phyloP scores from a whole-genome alignment of 768 basidiomycete species.

The Naganishia vishniacii region DNA sequence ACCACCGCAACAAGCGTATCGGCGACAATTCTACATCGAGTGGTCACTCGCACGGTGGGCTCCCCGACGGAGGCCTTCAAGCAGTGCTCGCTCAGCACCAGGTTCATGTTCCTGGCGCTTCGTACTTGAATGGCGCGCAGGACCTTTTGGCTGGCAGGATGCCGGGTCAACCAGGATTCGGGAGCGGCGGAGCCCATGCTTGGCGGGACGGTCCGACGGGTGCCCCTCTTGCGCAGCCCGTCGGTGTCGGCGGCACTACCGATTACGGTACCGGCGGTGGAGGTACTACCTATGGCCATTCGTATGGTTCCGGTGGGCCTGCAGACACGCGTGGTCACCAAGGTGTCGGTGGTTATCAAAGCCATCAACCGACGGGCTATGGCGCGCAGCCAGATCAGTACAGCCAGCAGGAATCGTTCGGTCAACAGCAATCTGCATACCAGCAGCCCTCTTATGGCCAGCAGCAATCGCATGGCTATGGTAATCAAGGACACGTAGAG shows the following conservation, averaged over 20 bases:
- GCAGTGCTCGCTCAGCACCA: constrained; percentile 43
- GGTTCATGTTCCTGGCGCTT: constrained; percentile 46
- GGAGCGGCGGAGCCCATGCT: constrained; percentile 40
- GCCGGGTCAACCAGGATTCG: constrained; percentile 48
- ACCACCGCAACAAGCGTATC: constrained; percentile 42
- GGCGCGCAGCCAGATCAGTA: constrained; percentile 3
- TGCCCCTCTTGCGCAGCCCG: constrained; percentile 12
- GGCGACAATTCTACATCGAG: constrained; percentile 34
- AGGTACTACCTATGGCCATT: constrained; percentile 13
- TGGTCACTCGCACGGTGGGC: constrained; percentile 41
- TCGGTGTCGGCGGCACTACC: constrained; percentile 3
- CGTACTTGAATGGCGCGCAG: constrained; percentile 45
- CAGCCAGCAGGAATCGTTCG: background rate
- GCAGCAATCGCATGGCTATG: background rate
- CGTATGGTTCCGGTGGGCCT: background rate
- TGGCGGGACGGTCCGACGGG: constrained; percentile 40
- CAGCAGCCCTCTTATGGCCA: background rate
- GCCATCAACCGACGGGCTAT: background rate
- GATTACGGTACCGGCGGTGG: background rate
- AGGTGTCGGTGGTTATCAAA: background rate
- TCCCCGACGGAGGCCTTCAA: constrained; percentile 44
- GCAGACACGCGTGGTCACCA: background rate
- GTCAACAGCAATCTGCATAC: constrained; percentile 5
- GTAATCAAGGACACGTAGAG: background rate
- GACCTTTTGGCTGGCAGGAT: constrained; percentile 43